These are phyloP conservation scores for Pestalotiopsis sp. DNA, from an alignment of 2,329 filamentous ascomycete genomes.

Conservation along the genomic window DNA sequence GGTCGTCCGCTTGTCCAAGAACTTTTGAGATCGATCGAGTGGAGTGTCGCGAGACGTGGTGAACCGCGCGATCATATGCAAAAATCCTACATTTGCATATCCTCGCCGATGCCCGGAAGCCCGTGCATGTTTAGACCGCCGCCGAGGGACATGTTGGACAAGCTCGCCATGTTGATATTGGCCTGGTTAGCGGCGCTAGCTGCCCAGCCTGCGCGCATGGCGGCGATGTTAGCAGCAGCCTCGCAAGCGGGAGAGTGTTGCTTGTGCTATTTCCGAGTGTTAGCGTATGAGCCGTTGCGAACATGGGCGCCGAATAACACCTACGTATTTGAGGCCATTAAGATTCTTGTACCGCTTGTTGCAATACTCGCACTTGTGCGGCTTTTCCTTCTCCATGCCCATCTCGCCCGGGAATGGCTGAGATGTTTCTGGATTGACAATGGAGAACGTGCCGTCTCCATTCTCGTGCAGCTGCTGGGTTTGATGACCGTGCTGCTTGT, in stretches of 20 bases:
- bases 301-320: slow-evolving; percentile 28
- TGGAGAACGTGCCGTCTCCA: slow-evolving; percentile 94
- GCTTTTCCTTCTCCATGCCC: slow-evolving; percentile 99
- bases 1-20: not conserved
- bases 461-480: slow-evolving; percentile 98
- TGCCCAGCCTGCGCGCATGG: slow-evolving; percentile 36
- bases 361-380: slow-evolving; percentile 94
- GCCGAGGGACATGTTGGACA: slow-evolving; percentile 2
- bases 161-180: slow-evolving; percentile 31
- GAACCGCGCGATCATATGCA: not conserved
- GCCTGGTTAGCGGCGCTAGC: slow-evolving; percentile 22
- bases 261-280: slow-evolving; percentile 57
- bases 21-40: not conserved
- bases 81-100: slow-evolving; percentile 42
- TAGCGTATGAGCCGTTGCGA: not conserved
- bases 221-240: slow-evolving; percentile 67
- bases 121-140: slow-evolving; percentile 33
- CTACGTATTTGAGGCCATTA: slow-evolving; percentile 93
- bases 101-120: slow-evolving; percentile 58
- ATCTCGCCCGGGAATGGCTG: slow-evolving; percentile 92
- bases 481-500: slow-evolving; percentile 87
- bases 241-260: slow-evolving; percentile 88
- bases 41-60: not conserved
- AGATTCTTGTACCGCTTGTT: slow-evolving; percentile 99
- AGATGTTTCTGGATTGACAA: slow-evolving; percentile 94